Percentiles rank a stretch among this genome's conserved stretches.
phyloP scores from a whole-genome alignment of 768 basidiomycete genomes.

The Auricularia sp. region DNA sequence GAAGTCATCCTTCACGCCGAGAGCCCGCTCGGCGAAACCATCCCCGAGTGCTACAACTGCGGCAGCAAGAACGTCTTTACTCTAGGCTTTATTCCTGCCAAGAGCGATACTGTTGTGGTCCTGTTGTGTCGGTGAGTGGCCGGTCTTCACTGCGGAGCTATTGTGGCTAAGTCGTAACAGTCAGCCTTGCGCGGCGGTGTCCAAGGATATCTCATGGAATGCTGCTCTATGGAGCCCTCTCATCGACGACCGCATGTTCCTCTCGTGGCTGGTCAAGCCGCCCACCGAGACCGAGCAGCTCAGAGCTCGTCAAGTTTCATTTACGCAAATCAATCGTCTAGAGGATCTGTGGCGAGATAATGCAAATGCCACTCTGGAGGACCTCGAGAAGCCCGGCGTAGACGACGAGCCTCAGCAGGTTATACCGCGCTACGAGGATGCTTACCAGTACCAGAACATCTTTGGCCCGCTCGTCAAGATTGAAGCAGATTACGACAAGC shows the following conservation, averaged over 20 bases:
- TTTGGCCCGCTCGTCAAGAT: conserved; percentile 99
- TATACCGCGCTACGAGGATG: conserved; percentile 87
- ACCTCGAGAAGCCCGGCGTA: conserved; percentile 93
- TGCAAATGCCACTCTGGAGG: conserved; percentile 86
- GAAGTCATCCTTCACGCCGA: conserved; percentile 96
- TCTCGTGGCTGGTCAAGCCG: conserved; percentile 98
- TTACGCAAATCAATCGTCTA: conserved; percentile 91
- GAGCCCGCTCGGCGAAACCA: conserved; percentile 91
- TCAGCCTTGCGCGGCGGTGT: conserved; percentile 95
- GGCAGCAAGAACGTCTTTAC: conserved; percentile 99
- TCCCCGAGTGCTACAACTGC: conserved; percentile 98
- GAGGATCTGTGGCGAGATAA: conserved; percentile 99
- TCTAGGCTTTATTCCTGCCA: conserved; percentile 98
- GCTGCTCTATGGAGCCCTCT: conserved; percentile 95
- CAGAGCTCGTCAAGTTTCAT: conserved; percentile 92
- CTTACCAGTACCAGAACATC: conserved; percentile 99
- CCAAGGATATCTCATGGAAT: conserved; percentile 98
- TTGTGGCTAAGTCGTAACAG: conserved; percentile 30
- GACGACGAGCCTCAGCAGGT: conserved; percentile 97
- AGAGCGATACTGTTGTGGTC: conserved; percentile 97
- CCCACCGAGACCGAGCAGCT: conserved; percentile 95
- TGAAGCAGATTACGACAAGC: conserved; percentile 98
- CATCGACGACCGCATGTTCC: conserved; percentile 95
- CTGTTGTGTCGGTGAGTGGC: conserved; percentile 79
- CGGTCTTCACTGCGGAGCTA: background rate